Conservation (phyloP, 1,139 yeast genomes). For the Candida smagusa region DNA sequence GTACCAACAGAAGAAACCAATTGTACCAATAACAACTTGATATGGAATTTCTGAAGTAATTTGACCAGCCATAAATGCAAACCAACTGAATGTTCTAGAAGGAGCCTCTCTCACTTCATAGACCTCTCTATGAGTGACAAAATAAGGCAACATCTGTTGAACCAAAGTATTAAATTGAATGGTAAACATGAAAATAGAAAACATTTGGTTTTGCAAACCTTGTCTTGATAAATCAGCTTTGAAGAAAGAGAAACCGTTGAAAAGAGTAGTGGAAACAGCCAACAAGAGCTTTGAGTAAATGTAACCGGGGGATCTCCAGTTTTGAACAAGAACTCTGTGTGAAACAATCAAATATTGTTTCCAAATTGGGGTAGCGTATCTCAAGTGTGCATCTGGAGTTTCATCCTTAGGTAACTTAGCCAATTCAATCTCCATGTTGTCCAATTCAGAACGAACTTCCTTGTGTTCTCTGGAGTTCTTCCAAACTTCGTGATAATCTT, state of each 20-base stretch:
- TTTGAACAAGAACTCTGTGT: conserved; percentile 55
- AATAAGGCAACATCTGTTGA: conserved; percentile 74
- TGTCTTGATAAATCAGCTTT: conserved; percentile 59
- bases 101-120: conserved; percentile 75
- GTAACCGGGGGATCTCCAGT: conserved; percentile 75
- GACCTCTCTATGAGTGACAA: conserved; percentile 67
- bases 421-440: conserved; percentile 43
- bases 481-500: conserved; percentile 60
- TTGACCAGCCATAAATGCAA: conserved; percentile 39
- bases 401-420: conserved; percentile 33
- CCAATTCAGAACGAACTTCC: conserved; percentile 40
- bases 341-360: conserved; percentile 53
- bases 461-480: conserved; percentile 51
- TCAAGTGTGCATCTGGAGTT: conserved; percentile 28
- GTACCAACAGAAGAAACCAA: conserved; percentile 39
- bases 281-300: conserved; percentile 64
- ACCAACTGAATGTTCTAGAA: conserved; percentile 50
- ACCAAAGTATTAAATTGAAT: conserved; percentile 50
- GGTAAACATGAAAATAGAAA: conserved; percentile 55
- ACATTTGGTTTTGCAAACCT: conserved; percentile 59
- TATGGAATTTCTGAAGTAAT: conserved; percentile 36
- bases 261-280: conserved; percentile 48
- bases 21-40: conserved; percentile 32
- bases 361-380: conserved; percentile 45
- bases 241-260: conserved; percentile 75